Evolutionary conservation across 139 green algal genomes (phyloP), one percentile per base, ranked within the genome.

Genomic region (Coccomyxa sp.): DNA sequence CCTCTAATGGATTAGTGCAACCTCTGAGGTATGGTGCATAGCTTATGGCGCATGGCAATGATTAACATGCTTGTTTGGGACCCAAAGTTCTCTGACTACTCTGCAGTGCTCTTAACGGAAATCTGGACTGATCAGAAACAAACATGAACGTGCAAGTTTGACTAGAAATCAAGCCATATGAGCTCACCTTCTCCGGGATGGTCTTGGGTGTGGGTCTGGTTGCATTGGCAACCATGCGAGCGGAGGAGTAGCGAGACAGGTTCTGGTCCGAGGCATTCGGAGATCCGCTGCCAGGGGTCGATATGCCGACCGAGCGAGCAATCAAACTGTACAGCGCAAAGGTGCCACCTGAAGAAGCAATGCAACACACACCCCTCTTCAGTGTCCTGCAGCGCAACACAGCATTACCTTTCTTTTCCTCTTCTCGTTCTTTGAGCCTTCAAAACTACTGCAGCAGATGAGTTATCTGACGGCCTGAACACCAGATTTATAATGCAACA

Each of bases 241-340:
- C 21, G 63, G 18, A 28, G 63, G 63, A 28, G 63, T 71, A 71
- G 4, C 63, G 63, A 25, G 63, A 71, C 63, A 71, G 63, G 63
- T 71, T 21, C 63, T 28, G 63, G 63, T 71, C 63, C 63, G 63
- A 71, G 63, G 63, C 63, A 25, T 71, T 71, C 10, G 63, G 63
- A 9, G 63, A 15, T 21, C 63, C 63, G 63, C 18, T 28, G 63
- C 38, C 38, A 51, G 63, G 63, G 63, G 63, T 71, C 63, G 63
- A 21, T 28, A 71, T 71, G 63, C 21, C 18, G 18, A 25, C 63
- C 18, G 18, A 71, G 63, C 63, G 63, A 9, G 63, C 21, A 25
- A 71, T 71, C 63, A 71, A 25, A 71, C 63, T 71, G 63, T 71
- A 71, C 63, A 71, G 63, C 63, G 63, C 63, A 71, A 71, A 71